These are phyloP conservation scores for Pseudogymnoascus sp. DNA, from an alignment of 2,329 filamentous ascomycete genomes.

Conservation along the genomic window DNA sequence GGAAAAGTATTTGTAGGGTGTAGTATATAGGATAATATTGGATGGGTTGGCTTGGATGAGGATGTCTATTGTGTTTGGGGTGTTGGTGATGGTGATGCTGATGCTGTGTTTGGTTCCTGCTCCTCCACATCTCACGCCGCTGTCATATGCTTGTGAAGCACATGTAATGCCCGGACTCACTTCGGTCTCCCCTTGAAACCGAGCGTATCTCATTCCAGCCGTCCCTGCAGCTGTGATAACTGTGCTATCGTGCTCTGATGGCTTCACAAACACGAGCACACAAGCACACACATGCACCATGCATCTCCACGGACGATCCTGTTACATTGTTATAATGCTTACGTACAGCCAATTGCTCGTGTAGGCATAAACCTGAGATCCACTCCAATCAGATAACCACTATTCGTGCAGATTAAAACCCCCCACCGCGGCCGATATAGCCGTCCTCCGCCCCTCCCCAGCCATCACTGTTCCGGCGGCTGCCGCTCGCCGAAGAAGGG, in stretches of 20 bases:
- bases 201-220: neutral
- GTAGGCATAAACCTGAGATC: neutral
- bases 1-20: neutral
- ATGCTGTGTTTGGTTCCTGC: neutral
- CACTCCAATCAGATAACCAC: neutral
- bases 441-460: neutral
- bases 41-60: conserved; percentile 34
- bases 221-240: neutral
- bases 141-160: neutral
- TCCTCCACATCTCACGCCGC: neutral
- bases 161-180: neutral
- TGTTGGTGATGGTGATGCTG: neutral
- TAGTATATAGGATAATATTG: conserved; percentile 41
- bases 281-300: neutral
- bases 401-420: neutral
- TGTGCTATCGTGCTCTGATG: neutral
- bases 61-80: neutral
- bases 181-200: neutral
- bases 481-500: neutral
- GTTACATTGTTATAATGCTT: neutral
- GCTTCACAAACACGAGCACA: neutral
- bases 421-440: neutral
- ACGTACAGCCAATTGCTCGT: neutral
- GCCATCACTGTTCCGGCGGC: neutral
- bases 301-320: neutral